Evolutionary conservation across 2,329 filamentous ascomycete species (phyloP).

Genomic region (Penicillium decumbens): DNA sequence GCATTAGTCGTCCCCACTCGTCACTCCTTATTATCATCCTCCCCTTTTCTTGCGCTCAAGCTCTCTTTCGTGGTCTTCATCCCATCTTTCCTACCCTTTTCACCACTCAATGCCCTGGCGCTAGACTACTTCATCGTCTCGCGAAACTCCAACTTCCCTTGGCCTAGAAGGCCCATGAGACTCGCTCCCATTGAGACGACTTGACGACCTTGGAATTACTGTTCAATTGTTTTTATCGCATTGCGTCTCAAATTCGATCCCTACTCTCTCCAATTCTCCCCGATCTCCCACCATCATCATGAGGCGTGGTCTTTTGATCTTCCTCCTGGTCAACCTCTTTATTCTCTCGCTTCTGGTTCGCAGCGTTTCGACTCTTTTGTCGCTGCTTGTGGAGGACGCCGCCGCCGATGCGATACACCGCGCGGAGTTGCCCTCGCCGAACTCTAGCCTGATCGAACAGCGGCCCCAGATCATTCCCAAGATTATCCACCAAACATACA

Average conservation of each 20-base stretch:
- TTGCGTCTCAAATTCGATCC: not conserved
- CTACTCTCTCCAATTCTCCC: not conserved
- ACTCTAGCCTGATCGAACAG: conserved; percentile 55
- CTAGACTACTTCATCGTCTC: not conserved
- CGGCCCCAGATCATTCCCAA: conserved; percentile 63
- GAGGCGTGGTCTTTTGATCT: conserved; percentile 58
- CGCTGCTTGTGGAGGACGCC: conserved; percentile 64
- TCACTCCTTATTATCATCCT: conserved; percentile 7
- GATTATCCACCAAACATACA: conserved; percentile 74
- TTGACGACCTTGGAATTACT: not conserved
- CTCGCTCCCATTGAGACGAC: not conserved
- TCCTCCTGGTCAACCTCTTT: conserved; percentile 60
- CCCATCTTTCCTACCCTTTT: too few species aligned
- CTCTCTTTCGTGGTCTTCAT: not conserved
- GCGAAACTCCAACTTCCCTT: not conserved
- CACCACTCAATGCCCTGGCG: not conserved
- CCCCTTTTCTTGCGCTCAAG: not conserved
- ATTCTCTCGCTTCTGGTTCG: conserved; percentile 62
- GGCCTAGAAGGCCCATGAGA: not conserved
- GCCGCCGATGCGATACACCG: conserved; percentile 62
- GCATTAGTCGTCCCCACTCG: not conserved
- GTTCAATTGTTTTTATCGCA: not conserved
- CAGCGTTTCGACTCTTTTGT: conserved; percentile 66
- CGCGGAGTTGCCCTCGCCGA: conserved; percentile 62
- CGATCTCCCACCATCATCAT: conserved; percentile 40